Conservation (phyloP, 768 basidiomycete species). For the Dioszegia aurantiaca region DNA sequence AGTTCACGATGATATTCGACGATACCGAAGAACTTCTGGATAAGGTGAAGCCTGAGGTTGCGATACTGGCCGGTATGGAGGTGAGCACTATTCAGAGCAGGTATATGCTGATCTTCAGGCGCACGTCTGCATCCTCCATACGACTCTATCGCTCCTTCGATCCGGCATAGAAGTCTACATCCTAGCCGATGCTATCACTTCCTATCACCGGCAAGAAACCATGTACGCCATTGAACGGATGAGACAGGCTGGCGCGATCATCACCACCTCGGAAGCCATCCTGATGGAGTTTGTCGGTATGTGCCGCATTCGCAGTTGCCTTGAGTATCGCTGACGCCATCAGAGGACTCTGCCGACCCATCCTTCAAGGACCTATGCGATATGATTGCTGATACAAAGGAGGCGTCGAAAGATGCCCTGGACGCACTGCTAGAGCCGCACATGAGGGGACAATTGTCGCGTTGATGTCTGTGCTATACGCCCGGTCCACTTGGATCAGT, state of each 20-base stretch:
- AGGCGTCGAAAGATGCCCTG: conserved; percentile 12
- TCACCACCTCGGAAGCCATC: conserved; percentile 77
- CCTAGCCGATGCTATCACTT: conserved; percentile 84
- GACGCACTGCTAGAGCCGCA: conserved; percentile 11
- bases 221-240: conserved; percentile 64
- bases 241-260: conserved; percentile 60
- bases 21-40: conserved; percentile 62
- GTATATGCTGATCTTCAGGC: conserved; percentile 56
- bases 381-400: conserved; percentile 10
- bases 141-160: conserved; percentile 64
- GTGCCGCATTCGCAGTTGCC: conserved; percentile 10
- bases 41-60: conserved; percentile 58
- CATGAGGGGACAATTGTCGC: conserved; percentile 4
- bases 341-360: conserved; percentile 12
- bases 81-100: conserved; percentile 54
- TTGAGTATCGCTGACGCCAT: not conserved
- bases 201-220: conserved; percentile 74
- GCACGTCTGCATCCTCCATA: conserved; percentile 86
- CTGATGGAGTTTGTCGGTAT: conserved; percentile 72
- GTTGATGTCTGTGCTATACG: not conserved
- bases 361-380: conserved; percentile 15
- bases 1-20: conserved; percentile 80
- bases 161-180: conserved; percentile 59
- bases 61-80: conserved; percentile 85
- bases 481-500: too few relatives aligned